Evolutionary conservation across 257 asterid species (phyloP), one percentile per base, ranked within the genome.

Genomic region (Datura wrightii): DNA sequence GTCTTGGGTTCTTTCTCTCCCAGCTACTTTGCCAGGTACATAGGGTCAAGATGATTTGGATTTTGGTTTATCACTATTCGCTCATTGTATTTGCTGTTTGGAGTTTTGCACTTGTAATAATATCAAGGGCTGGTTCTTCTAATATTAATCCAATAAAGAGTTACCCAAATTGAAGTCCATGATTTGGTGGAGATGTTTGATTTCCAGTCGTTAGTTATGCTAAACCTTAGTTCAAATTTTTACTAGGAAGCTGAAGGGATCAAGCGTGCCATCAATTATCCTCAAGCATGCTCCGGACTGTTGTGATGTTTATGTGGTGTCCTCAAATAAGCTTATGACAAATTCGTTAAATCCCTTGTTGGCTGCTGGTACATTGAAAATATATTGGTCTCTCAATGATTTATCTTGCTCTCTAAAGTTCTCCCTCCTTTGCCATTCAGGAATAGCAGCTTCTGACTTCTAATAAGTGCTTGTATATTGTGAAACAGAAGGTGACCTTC

Each of bases 1-100:
- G 95, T 94, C 87, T 84, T 96, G 83, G 99, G 98, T 50, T 94
- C 98, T 62, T 88, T 90, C 90, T 85, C 97, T 80, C 87, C 92
- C 50, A 87, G 60, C 79, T 85, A 89, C 84, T 91, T 89, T 87
- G 48, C 89, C 19, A 93, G 99, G 99, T 94, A 90, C 79, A 18
- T 59, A 50, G 65, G 78, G 14, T 13, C 63, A 62, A 59, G 44
- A 41, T 48, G 53, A n/a, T 44, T 59, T 55, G 5, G 65, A 4
- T 16, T 55, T 62, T 58, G 11, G 52, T 9, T 79, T 63, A 16
- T 24, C 37, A 39, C 34, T 3, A 69, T 41, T 16, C 14, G 7
- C 42, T 67, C 44, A 79, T 66, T 55, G 16, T 54, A 6, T 55
- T 66, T 70, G 52, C 62, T 71, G 82, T 31, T 81, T 56, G 76